Conservation (phyloP, 352 stramenopile species). For the Saprolegnia parasitica region DNA sequence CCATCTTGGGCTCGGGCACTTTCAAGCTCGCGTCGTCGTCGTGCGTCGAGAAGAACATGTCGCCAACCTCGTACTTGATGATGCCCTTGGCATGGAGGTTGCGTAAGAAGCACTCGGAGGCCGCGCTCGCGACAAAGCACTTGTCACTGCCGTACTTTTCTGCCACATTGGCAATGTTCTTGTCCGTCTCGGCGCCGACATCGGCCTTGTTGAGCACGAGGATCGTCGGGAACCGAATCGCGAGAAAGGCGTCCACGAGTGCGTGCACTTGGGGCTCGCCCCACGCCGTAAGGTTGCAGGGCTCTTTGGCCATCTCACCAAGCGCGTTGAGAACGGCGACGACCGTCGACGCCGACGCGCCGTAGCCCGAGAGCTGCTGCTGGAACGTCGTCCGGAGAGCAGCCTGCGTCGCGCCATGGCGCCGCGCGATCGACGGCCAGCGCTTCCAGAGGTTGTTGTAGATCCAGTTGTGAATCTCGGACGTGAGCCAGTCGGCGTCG, state of each 20-base stretch:
- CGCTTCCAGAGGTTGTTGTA: constrained; percentile 85
- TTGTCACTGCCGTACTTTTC: constrained; percentile 84
- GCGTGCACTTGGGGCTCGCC: constrained; percentile 58
- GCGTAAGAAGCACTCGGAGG: constrained; percentile 79
- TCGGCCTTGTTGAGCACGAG: constrained; percentile 88
- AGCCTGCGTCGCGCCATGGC: constrained; percentile 70
- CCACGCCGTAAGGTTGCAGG: constrained; percentile 52
- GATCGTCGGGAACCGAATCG: constrained; percentile 79
- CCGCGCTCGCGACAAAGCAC: constrained; percentile 81
- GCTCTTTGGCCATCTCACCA: constrained; percentile 46
- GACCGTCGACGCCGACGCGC: constrained; percentile 68
- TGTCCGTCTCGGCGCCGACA: constrained; percentile 75
- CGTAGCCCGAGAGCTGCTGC: constrained; percentile 72
- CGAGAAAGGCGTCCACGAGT: constrained; percentile 73
- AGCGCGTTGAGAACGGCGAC: constrained; percentile 64
- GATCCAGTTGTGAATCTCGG: constrained; percentile 86
- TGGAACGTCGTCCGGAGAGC: constrained; percentile 63
- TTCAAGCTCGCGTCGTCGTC: constrained; percentile 65
- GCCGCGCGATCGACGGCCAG: constrained; percentile 71
- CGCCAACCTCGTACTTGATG: constrained; percentile 82
- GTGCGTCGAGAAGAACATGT: constrained; percentile 78
- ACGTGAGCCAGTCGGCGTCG: constrained; percentile 81
- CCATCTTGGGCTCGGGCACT: constrained; percentile 70
- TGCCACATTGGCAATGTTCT: constrained; percentile 84
- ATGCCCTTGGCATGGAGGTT: constrained; percentile 64